These are phyloP conservation scores for Trichoderma sp. DNA, from an alignment of 2,329 filamentous ascomycete genomes.

Conservation along the genomic window DNA sequence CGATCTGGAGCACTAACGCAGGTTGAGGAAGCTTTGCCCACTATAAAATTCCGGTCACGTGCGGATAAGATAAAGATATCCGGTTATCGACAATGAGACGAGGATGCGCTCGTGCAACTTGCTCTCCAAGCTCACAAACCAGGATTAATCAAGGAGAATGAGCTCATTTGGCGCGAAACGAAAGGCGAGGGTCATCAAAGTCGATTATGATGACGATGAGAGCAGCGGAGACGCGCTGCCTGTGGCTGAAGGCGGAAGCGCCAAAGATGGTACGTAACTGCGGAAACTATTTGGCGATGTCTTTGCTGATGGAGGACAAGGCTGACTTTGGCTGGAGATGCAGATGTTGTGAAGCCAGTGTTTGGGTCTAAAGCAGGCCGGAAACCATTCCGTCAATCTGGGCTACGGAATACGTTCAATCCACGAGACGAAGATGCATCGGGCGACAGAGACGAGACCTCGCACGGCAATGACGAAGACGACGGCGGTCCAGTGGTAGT, in stretches of 20 bases:
- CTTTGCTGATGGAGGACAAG: conserved; percentile 36
- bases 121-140: background rate
- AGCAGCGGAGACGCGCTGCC: conserved; percentile 20
- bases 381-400: conserved; percentile 57
- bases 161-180: conserved; percentile 55
- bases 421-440: conserved; percentile 39
- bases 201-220: conserved; percentile 66
- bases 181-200: conserved; percentile 75
- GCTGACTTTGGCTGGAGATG: conserved; percentile 30
- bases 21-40: conserved; percentile 23
- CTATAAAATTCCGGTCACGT: conserved; percentile 41
- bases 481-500: conserved; percentile 48
- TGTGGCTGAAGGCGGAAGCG: conserved; percentile 26
- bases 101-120: background rate
- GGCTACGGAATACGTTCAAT: conserved; percentile 55
- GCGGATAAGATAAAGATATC: conserved; percentile 43
- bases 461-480: conserved; percentile 39
- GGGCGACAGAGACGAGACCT: conserved; percentile 23
- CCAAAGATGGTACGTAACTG: conserved; percentile 38
- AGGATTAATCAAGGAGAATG: conserved; percentile 41
- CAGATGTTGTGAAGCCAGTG: conserved; percentile 36
- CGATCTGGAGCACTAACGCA: conserved; percentile 26
- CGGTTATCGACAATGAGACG: conserved; percentile 15
- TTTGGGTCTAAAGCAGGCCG: conserved; percentile 45
- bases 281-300: conserved; percentile 23